A percentile compares a stretch with the other conserved stretches of the same genome.
phyloP scores from a whole-genome alignment of 176 grass and related monocot species.

The Bonia amplexicaulis region DNA sequence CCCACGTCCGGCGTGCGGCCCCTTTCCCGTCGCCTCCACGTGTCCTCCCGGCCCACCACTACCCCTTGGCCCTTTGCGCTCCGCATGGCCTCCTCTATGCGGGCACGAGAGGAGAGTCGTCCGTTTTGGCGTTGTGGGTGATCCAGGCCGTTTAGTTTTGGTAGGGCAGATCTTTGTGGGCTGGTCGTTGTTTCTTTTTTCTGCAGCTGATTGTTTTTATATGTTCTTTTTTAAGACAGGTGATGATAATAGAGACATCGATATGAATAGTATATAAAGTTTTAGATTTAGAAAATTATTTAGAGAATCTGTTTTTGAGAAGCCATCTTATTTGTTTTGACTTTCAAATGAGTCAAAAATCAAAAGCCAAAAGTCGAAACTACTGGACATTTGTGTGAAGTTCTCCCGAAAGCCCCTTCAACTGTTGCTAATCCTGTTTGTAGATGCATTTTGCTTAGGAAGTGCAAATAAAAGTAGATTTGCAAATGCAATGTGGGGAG shows the following conservation, averaged over 20 bases:
- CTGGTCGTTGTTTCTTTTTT: background rate
- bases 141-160: background rate
- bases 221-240: too few species aligned
- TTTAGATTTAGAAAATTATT: too few species aligned
- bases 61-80: background rate
- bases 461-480: background rate
- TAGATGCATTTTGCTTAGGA: background rate
- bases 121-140: background rate
- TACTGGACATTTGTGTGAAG: background rate
- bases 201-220: too few species aligned
- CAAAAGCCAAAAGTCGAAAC: too few species aligned
- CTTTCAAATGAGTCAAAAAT: too few species aligned
- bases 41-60: slow-evolving; percentile 7
- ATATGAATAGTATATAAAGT: too few species aligned
- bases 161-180: background rate
- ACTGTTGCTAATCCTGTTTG: background rate
- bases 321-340: too few species aligned
- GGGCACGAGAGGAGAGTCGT: background rate
- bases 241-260: rapidly evolving
- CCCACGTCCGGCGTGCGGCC: slow-evolving; percentile 13
- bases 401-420: background rate
- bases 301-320: too few species aligned
- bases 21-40: slow-evolving; percentile 38
- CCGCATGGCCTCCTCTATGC: background rate
- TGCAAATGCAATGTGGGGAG: background rate